phyloP scores from a whole-genome alignment of 2,329 filamentous ascomycete genomes.

The Xylariaceae sp. region DNA sequence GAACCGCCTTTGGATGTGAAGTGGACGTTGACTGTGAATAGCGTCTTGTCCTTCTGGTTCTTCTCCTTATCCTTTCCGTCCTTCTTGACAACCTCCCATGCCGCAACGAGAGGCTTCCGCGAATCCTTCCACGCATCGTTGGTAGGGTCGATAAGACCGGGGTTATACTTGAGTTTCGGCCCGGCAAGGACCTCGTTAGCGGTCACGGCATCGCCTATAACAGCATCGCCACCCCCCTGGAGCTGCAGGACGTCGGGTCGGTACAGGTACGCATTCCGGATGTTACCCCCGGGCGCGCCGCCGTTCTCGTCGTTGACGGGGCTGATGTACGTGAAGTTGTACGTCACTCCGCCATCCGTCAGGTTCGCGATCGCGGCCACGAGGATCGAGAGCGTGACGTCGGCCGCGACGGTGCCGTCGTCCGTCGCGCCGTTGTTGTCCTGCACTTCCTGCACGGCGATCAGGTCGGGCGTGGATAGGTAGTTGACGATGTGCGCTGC shows the following conservation, averaged over 20 bases:
- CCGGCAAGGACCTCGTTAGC: slow-evolving; percentile 53
- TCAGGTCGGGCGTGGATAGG: slow-evolving; percentile 56
- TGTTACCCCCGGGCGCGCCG: slow-evolving; percentile 65
- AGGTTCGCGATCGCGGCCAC: slow-evolving; percentile 44
- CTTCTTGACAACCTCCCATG: slow-evolving; percentile 50
- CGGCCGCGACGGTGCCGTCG: slow-evolving; percentile 51
- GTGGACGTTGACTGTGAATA: slow-evolving; percentile 71
- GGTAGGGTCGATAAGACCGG: slow-evolving; percentile 59
- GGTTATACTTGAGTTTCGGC: slow-evolving; percentile 60
- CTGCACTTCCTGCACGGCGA: slow-evolving; percentile 68
- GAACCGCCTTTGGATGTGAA: slow-evolving; percentile 62
- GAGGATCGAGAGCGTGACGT: slow-evolving; percentile 54
- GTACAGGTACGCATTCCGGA: slow-evolving; percentile 66
- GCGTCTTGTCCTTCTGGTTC: slow-evolving; percentile 29
- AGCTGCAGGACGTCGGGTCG: slow-evolving; percentile 54
- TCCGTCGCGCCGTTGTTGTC: slow-evolving; percentile 59
- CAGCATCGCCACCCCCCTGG: slow-evolving; percentile 46
- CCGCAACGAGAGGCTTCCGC: slow-evolving; percentile 62
- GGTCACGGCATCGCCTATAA: slow-evolving; percentile 43
- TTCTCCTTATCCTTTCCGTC: slow-evolving; percentile 16
- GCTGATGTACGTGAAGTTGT: slow-evolving; percentile 54
- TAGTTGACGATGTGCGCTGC: slow-evolving; percentile 60
- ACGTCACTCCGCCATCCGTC: slow-evolving; percentile 40
- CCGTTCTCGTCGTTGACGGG: slow-evolving; percentile 58
- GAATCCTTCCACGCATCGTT: slow-evolving; percentile 55